Base-by-base conservation (phyloP, 2,329 filamentous ascomycete genomes). In the Pseudocercospora crystallina region DNA sequence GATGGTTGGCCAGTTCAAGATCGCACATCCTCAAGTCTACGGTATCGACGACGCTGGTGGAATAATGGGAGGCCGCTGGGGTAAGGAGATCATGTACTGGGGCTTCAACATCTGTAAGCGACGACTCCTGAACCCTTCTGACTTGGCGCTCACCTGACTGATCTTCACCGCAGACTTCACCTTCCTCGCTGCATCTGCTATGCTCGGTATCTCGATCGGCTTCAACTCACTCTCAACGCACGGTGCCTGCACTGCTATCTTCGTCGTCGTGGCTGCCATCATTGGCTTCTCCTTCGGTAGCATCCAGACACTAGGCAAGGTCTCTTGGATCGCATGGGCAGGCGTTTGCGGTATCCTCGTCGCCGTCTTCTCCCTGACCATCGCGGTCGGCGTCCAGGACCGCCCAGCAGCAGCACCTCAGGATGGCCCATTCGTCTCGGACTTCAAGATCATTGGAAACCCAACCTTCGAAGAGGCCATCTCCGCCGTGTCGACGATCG, bases 11-110 rank as follows among this genome's bases (percentile, higher is more conserved):
- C 59, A 67, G n/a, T 82, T 82, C 68, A 82, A 82, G 59, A 57
- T 80, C 30, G 68, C 70, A 11, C 79, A 81, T 59, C 75, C 76
- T 1, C 71, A 80, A 53, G 78, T 82, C 2, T 80, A 82, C 58
- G 76, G 76, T 44, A 81, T 82, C 68, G 79, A 80, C 36, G 80
- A 82, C 54, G 79, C 78, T 0, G 80, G 80, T 12, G 66, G 66
- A 36, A 74, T 81, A 45, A 69, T 83, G 14, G 80, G 81, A 47
- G 80, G 80, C 2, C 74, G 71, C 1, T 51, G 76, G 5, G 79
- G 80, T 0, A 72, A 77, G 17, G 78, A 79, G 55, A 54, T 80
- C 10, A 69, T 81, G 33, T 71, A 51, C 46, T 53, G 47, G 49
- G 55, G 52, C 20, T 71, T 44, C 40, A 51, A 44, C 35, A 45